phyloP scores from a whole-genome alignment of 2,329 filamentous ascomycete genomes.

The Hypoxylon sp. region DNA sequence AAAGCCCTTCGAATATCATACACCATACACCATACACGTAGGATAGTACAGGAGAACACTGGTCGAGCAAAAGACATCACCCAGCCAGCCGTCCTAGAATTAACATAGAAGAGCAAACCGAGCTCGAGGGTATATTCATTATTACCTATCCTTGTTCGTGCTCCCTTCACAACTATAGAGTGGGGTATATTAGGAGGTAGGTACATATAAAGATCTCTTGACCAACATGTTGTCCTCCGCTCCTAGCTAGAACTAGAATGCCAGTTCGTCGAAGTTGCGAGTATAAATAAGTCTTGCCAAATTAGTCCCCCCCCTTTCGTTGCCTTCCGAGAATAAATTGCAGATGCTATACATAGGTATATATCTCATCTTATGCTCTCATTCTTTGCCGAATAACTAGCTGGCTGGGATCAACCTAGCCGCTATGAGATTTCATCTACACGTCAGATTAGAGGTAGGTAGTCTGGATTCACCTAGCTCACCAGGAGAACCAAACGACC shows the following conservation, averaged over 20 bases:
- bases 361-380: not conserved
- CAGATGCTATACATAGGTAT: not conserved
- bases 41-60: no score
- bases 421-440: conserved; percentile 8
- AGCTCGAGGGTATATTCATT: not conserved
- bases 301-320: not conserved
- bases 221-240: not conserved
- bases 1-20: no score
- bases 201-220: conserved; percentile 1
- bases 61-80: not conserved
- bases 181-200: no score
- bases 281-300: not conserved
- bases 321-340: not conserved
- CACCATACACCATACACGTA: no score
- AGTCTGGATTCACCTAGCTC: not conserved
- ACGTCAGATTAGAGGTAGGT: conserved; percentile 9
- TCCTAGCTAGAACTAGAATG: not conserved
- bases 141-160: not conserved
- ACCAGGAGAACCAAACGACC: not conserved
- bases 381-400: conserved; percentile 2
- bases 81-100: not conserved
- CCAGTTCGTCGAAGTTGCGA: conserved; percentile 8
- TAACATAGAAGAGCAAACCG: not conserved
- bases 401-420: not conserved
- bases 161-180: not conserved